Base-by-base conservation (phyloP, 208 protist genomes). In the Zelonia costaricensis region DNA sequence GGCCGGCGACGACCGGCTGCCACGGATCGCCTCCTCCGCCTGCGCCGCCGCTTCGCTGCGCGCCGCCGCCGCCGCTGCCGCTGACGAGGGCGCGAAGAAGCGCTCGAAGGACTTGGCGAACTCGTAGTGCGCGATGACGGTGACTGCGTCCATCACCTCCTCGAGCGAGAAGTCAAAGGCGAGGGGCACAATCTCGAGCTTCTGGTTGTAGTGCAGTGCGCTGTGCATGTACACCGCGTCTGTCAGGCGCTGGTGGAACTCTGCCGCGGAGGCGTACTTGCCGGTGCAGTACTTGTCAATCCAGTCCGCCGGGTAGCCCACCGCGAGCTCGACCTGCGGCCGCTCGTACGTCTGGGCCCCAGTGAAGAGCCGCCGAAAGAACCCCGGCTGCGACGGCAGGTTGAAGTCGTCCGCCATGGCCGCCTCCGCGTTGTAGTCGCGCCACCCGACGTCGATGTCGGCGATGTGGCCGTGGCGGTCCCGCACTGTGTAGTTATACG, bases 291-390 rank as follows among this genome's bases (percentile, higher is more conserved):
- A 78, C 15, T 42, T 31, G 55, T 90, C 81, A 46, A 95, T 87
- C 88, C 88, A 95, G 69, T 95, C 85, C 0, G 81, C 80, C 3
- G 88, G 88, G 63, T 92, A 95, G 46, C 88, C 88, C 3, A 95
- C 80, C 18, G 83, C 80, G 3, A 95, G 69, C 70, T 89, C 88
- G 22, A 92, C 81, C 38, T 79, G 82, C 42, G 78, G 88, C 6
- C 56, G 71, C 33, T 70, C 56, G 48, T 70, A 69, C 25, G 25
- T 20, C 25, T 62, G 45, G 12, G 67, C 44, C 4, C 76, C 65
- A 8, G 47, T 65, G 4, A 78, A 40, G 28, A 78, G 18, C 5
- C 75, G 75, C 1, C 62, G 57, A 27, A 76, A 33, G 15, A 81
- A 61, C 4, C 69, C 60, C 1, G 69, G 64, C 13, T 38, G 22